Base-by-base conservation (phyloP, 2,329 filamentous ascomycete species). In the Elsinoe perseae region DNA sequence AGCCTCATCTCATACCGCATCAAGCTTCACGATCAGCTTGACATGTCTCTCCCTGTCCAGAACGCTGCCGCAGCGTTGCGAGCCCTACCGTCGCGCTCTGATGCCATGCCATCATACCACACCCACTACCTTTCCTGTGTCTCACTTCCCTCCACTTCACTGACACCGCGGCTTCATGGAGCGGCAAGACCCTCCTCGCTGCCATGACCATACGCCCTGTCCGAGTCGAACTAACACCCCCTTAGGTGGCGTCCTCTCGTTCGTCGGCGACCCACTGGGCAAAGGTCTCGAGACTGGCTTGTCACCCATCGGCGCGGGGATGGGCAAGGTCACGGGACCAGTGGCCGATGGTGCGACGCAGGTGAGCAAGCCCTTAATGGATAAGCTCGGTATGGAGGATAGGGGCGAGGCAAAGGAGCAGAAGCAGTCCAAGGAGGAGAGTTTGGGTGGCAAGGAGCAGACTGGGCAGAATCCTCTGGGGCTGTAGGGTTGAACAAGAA, bases 391-490 rank as follows among this genome's bases (percentile, higher is more conserved):
- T 7, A 52, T 61, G 6, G 64, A 61, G 16, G 64, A 60, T 38
- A 59, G 57, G 20, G 56, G 61, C 5, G 56, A 63, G 16, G 58
- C 63, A n/a, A 62, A 61, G 54, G 59, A 66, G 43, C 56, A 58
- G 20, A 63, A 68, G 18, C 50, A 62, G 57, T 62, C 63, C 3
- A 65, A 66, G 25, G 65, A 62, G 2, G 60, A 64, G 53, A 16
- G 59, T 10, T 66, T 70, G 21, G 68, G 68, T 9, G 68, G 67
- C 7, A 69, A 70, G 27, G 54, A 61, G 52, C 68, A 70, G 64
- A 66, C 60, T 18, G 68, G 65, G 8, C 61, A 66, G 62, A 70
- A 70, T 58, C 68, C 68, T 43, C 56, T 70, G 32, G 67, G 68
- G 2, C 57, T 70, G 62, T 69, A 48, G 50, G 4, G n/a, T n/a